Evolutionary conservation across 78 protist species (phyloP).

Genomic region (Abeoforma whisleri): DNA sequence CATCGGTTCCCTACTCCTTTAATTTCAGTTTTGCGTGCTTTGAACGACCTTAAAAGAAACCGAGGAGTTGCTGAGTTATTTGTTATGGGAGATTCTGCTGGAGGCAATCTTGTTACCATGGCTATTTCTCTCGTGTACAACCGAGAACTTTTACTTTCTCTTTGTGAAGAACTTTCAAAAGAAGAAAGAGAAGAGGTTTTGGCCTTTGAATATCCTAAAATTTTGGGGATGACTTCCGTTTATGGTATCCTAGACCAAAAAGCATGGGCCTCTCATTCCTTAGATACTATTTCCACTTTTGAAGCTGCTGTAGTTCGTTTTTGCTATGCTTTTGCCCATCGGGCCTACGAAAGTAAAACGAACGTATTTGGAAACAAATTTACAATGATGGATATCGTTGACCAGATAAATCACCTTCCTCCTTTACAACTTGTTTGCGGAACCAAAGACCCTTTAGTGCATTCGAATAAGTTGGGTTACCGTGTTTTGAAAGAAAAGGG

Average conservation of each 20-base stretch:
- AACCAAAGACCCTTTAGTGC: slow-evolving; percentile 31
- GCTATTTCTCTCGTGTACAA: slow-evolving; percentile 41
- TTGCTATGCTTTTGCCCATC: background rate
- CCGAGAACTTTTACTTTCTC: background rate
- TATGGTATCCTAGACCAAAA: slow-evolving; percentile 43
- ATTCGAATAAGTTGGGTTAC: background rate
- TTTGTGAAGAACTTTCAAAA: background rate
- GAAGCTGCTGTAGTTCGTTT: background rate
- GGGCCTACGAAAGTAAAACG: background rate
- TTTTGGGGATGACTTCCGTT: slow-evolving; percentile 14
- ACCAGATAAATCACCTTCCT: background rate
- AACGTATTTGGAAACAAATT: slow-evolving; percentile 28
- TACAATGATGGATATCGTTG: slow-evolving; percentile 9
- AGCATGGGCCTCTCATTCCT: background rate
- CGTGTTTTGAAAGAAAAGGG: background rate
- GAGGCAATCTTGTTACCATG: slow-evolving; percentile 47
- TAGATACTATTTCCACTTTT: background rate
- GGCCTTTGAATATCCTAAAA: background rate
- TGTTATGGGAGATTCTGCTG: slow-evolving; percentile 56
- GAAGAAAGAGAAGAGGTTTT: background rate
- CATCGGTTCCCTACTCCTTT: slow-evolving; percentile 44
- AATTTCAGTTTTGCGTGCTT: slow-evolving; percentile 24
- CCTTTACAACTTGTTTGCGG: slow-evolving; percentile 32
- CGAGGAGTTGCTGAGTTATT: background rate
- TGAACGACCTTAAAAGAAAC: background rate